Base-by-base conservation (phyloP, 2,329 filamentous ascomycete species). In the Neocatenulostroma microsporum region DNA sequence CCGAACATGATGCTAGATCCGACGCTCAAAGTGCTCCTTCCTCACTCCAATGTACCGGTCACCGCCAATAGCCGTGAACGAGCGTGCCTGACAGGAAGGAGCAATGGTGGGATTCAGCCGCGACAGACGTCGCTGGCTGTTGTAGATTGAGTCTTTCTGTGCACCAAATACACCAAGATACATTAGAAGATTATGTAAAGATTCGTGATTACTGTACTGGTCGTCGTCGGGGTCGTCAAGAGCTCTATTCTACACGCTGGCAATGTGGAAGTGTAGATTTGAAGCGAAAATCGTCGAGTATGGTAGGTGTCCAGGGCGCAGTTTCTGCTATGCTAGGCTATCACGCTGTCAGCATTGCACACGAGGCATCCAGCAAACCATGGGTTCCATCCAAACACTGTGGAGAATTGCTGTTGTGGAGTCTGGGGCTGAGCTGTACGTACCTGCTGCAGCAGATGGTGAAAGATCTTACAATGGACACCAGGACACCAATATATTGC, bases 131-230 rank as follows among this genome's bases (percentile, higher is more conserved):
- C n/a, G n/a, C n/a, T n/a, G n/a, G n/a, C n/a, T n/a, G n/a, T n/a
- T n/a, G n/a, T n/a, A n/a, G n/a, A n/a, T n/a, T n/a, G n/a, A n/a
- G n/a, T n/a, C n/a, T n/a, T n/a, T n/a, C n/a, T 42, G 32, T 30
- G 47, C 47, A 39, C 38, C 39, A 28, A 39, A 37, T 38, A 42
- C 43, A 48, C 42, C 50, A 46, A 48, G 47, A 42, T 46, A 49
- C 46, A 53, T 51, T 53, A 47, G 45, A 45, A 47, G 39, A 48
- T 38, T 53, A 49, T 53, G 51, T 49, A 44, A 43, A 40, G 41
- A 47, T 41, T 34, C 39, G 37, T 40, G 41, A 45, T 47, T 45
- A 49, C 25, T 46, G 39, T 45, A 44, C 38, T 39, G 39, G 37
- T 40, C 33, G 46, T 42, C 42, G 47, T 51, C 14, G 35, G 27